Conservation (phyloP, 225 moss, liverwort and hornwort species). For the Anthoceros angustus region DNA sequence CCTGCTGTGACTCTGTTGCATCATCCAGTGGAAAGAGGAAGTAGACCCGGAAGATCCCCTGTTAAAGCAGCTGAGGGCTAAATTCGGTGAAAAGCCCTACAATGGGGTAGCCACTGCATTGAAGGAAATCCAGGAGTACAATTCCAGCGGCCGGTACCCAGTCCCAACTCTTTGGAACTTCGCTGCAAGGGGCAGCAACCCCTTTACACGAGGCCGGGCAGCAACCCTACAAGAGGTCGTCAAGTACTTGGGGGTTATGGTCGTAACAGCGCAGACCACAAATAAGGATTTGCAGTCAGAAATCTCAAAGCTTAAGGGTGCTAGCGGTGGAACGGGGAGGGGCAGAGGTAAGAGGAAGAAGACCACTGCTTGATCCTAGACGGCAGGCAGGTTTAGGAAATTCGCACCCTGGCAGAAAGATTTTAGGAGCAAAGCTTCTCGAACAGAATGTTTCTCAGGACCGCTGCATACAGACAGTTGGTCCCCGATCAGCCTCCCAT, state of each 20-base stretch:
- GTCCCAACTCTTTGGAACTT: conserved; percentile 27
- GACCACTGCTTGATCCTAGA: not conserved
- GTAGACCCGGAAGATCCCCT: conserved; percentile 16
- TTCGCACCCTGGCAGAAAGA: not conserved
- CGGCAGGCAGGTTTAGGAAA: not conserved
- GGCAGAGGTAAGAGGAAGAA: not conserved
- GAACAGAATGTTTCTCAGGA: not conserved
- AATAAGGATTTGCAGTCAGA: not conserved
- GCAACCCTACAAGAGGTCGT: not conserved
- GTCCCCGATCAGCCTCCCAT: not conserved
- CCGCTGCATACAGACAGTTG: too few species aligned
- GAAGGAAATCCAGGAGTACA: conserved; percentile 28
- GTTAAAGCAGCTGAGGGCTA: conserved; percentile 17
- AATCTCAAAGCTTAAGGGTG: not conserved
- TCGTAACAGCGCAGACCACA: not conserved
- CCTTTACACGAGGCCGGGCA: not conserved
- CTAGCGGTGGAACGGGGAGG: not conserved
- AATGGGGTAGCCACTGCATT: conserved; percentile 20
- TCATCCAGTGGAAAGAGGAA: conserved; percentile 12
- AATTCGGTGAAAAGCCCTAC: conserved; percentile 21
- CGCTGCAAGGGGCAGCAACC: not conserved
- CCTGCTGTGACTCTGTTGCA: conserved; percentile 6
- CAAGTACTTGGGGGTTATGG: not conserved
- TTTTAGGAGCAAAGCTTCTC: not conserved
- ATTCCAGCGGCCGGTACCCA: conserved; percentile 29